These are phyloP conservation scores for Talaromyces funiculosus DNA, from an alignment of 2,329 filamentous ascomycete species.

Conservation along the genomic window DNA sequence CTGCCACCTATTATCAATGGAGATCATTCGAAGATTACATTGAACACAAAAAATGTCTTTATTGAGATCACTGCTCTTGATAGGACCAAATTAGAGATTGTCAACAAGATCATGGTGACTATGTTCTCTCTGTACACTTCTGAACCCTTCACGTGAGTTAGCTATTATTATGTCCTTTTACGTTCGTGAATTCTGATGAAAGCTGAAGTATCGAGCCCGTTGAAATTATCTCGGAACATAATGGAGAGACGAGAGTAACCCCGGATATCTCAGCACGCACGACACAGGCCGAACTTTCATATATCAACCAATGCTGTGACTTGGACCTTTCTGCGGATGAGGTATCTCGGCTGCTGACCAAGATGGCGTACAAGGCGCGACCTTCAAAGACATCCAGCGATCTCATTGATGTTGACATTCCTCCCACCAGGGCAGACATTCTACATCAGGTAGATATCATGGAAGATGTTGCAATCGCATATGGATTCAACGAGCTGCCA, in stretches of 20 bases:
- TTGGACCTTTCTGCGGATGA: constrained; percentile 66
- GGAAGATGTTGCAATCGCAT: constrained; percentile 95
- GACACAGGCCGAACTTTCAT: constrained; percentile 79
- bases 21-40: constrained; percentile 90
- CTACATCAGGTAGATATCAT: constrained; percentile 97
- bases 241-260: constrained; percentile 71
- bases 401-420: constrained; percentile 74
- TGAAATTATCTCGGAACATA: constrained; percentile 87
- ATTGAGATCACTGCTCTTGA: constrained; percentile 97
- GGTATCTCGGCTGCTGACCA: constrained; percentile 73
- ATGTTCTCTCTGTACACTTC: constrained; percentile 95
- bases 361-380: constrained; percentile 81
- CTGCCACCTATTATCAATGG: constrained; percentile 97
- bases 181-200: neutral
- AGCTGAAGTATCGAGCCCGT: constrained; percentile 68
- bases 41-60: constrained; percentile 87
- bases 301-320: constrained; percentile 90
- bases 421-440: constrained; percentile 86
- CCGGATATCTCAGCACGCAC: constrained; percentile 73
- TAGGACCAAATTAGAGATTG: constrained; percentile 91
- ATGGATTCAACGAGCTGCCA: constrained; percentile 95
- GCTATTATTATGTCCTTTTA: neutral
- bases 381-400: constrained; percentile 66
- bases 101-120: constrained; percentile 88
- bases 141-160: constrained; percentile 67